Base-by-base conservation (phyloP, 805 yeast species). In the Yamadazyma sp. region DNA sequence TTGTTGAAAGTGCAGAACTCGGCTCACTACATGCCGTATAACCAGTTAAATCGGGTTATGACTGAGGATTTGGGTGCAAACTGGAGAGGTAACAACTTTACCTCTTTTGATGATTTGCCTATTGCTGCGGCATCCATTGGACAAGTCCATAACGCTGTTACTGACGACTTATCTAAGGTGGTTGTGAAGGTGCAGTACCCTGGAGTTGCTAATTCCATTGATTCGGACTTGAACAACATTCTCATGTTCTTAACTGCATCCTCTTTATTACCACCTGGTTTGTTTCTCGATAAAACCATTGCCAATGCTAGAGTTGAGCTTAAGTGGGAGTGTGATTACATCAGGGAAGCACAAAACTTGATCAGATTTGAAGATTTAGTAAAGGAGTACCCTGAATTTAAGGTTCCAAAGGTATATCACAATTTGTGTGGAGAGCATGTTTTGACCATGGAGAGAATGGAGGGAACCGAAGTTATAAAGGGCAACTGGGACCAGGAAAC, bases 101-200 rank as follows among this genome's bases (percentile, higher is more conserved):
- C 81, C 8, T 65, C 77, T 2, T 93, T 93, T 59, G 87, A 88
- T 40, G 93, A 86, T 47, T 71, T 83, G 15, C 99, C 99, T 4
- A 78, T 93, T 39, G 98, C 98, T 0, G 97, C 99, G 2, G 64
- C 99, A 0, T 88, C 96, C 4, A 93, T 93, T 47, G 97, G 98
- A 2, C 98, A 93, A 62, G 98, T 93, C 5, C 99, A 93, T 60
- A 73, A 70, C 24, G 99, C 96, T 1, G 78, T 76, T 14, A 69
- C 88, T 11, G 74, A 69, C 32, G 80, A 75, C 38, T 76, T 80
- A 26, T 78, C 78, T 16, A 77, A 78, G 25, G 96, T 90, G 14
- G 99, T 95, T 8, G 95, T 91, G 8, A 93, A 93, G 57, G 90
- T 91, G 6, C 99, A 93, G 61, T 93, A 93, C 53, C 99, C 99